Evolutionary conservation across 352 stramenopile genomes (phyloP).

Genomic region (Globisporangium recalcitrans): DNA sequence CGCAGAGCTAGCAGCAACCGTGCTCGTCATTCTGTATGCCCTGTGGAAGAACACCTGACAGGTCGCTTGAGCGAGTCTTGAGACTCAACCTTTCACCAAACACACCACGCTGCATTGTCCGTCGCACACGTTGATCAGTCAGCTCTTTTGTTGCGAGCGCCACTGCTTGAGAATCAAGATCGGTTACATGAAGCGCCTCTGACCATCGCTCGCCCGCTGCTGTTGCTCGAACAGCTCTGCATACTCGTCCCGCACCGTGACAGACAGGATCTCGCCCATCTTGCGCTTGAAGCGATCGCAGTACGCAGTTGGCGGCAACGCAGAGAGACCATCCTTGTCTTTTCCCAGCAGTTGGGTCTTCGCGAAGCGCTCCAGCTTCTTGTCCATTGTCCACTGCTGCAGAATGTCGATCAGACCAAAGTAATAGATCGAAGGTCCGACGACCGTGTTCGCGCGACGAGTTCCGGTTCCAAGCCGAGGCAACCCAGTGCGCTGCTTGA

Average conservation of each 20-base stretch:
- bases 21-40: no score
- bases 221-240: conserved; percentile 32
- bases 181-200: conserved; percentile 51
- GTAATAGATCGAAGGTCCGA: conserved; percentile 84
- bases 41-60: background rate
- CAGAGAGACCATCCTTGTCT: conserved; percentile 76
- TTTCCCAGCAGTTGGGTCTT: conserved; percentile 84
- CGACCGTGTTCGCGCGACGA: conserved; percentile 79
- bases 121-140: background rate
- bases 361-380: conserved; percentile 85
- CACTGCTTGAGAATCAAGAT: background rate
- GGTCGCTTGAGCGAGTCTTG: background rate
- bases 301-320: conserved; percentile 75
- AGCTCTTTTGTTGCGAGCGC: background rate
- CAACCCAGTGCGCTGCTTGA: conserved; percentile 34
- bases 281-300: conserved; percentile 86
- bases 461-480: conserved; percentile 64
- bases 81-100: background rate
- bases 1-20: background rate
- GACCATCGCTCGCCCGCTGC: conserved; percentile 24
- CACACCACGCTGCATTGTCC: background rate
- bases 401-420: conserved; percentile 88
- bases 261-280: conserved; percentile 81
- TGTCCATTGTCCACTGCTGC: conserved; percentile 89
- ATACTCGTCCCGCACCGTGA: conserved; percentile 66